Evolutionary conservation across 1,139 yeast species (phyloP), one percentile per base, ranked within the genome.

Genomic region (Zygosaccharomyces pseudobailii): DNA sequence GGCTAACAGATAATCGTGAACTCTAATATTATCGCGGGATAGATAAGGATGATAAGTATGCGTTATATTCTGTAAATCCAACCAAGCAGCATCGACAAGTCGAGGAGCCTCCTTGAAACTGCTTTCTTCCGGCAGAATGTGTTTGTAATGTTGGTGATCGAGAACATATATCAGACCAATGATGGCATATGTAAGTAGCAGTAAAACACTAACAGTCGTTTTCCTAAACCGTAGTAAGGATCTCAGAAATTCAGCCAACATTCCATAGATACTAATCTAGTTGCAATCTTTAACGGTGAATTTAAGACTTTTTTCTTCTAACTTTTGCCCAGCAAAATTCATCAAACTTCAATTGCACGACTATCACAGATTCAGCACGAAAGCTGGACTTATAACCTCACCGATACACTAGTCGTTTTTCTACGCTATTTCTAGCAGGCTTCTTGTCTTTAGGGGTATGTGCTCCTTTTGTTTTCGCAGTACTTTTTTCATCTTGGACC

Each of bases 41-140:
- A 80, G 79, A 65, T 85, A 89, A 0, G 96, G 88, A 66, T 90
- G 97, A 51, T 80, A 80, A 36, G 74, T 66, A 36, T 68, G 61
- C 0, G 92, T 84, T 13, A 89, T 83, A 7, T 68, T 65, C 63
- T 87, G 94, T 46, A 88, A 72, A 56, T 82, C 86, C 4, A 66
- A 55, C 96, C 95, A 88, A 3, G 82, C 72, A 1, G 74, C 65
- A 13, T 76, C 69, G 5, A 82, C 61, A 6, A 67, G 54, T 38
- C 41, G 77, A n/a, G 50, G 45, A n/a, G 47, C 45, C 82, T 39
- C 66, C n/a, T 33, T 32, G 20, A 46, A 43, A 17, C 48, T 44
- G 22, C 42, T 37, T 6, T 52, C 47, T 13, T 22, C 39, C 8
- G 66, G 65, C 32, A 51, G 31, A 13, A 45, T 37, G 28, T 42